Evolutionary conservation across 2,329 filamentous ascomycete species (phyloP), one percentile per base, ranked within the genome.

Genomic region (Ophiocordyceps sinensis): DNA sequence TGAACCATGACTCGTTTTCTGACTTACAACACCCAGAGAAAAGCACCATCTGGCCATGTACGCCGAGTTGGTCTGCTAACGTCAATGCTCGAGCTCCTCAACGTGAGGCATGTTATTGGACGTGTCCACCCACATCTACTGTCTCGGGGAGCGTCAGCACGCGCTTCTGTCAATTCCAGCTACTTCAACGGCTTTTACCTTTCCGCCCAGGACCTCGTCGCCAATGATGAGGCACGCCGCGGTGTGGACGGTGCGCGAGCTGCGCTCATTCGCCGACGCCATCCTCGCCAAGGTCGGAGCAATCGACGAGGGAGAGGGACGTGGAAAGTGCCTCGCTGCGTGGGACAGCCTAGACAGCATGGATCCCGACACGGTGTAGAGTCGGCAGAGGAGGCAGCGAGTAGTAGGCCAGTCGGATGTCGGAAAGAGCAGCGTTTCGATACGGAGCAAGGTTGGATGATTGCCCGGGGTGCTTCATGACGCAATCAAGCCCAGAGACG

Each of bases 191-290:
- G 3, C 11, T 54, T 67, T 48, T 59, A 86, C 88, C 81, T 96
- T 96, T 52, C 91, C 89, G 19, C 87, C 88, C 4, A 96, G 70
- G 5, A 96, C 87, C 61, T 95, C 89, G 63, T 96, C 89, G n/a
- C 89, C 89, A 53, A 98, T 96, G 45, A 98, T 87, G 48, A 96
- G 65, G 60, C 86, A 94, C 43, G 83, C 89, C 11, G 89, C 91
- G 37, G 88, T 95, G 56, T 86, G 79, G 51, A 96, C 93, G 45
- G 73, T 78, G 55, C 79, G 70, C 52, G 72, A 67, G 53, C 71
- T 71, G 47, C 73, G 69, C 44, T 70, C 67, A 44, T 68, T 58
- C 45, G 62, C 41, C 43, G 47, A 43, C 34, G 56, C 65, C 65
- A 71, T 74, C 54, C 47, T 61, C 43, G 42, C 45, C 29, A 53